Conservation (phyloP, 192 early-diverging fungal genomes). For the Entomortierella chlamydospora region DNA sequence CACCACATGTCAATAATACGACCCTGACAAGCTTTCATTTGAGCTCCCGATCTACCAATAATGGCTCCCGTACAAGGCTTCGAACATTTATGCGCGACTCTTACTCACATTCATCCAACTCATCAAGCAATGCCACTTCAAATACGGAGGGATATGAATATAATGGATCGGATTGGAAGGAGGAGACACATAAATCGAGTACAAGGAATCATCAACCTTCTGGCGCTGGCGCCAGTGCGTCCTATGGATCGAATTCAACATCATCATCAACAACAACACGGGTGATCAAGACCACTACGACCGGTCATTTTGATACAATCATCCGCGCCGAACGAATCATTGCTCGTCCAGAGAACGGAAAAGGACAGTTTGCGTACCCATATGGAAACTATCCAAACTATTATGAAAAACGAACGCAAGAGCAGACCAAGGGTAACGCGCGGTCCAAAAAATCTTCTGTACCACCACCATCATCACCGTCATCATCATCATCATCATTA, state of each 20-base stretch:
- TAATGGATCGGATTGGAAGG: neutral
- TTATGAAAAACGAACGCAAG: slow-evolving; percentile 30
- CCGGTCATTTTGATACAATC: neutral
- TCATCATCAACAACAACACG: neutral
- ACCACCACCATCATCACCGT: neutral
- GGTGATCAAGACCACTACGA: neutral
- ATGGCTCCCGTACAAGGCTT: neutral
- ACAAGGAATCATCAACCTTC: neutral
- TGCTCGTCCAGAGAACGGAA: slow-evolving; percentile 1
- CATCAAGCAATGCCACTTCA: neutral
- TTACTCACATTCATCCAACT: neutral
- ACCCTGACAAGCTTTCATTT: neutral
- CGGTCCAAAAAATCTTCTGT: no score
- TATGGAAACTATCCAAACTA: slow-evolving; percentile 45
- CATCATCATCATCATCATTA: neutral
- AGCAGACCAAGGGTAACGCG: slow-evolving; percentile 7
- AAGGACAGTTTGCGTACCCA: slow-evolving; percentile 14
- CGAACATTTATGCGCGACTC: neutral
- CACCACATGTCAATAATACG: no score
- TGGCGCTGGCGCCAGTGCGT: neutral
- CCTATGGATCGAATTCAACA: neutral
- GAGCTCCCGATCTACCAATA: neutral
- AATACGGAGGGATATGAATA: neutral
- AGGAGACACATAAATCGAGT: neutral
- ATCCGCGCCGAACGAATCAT: slow-evolving; percentile 15